Evolutionary conservation across 306 rosid genomes (phyloP), one percentile per base, ranked within the genome.

Genomic region (Elaeagnus macrophylla): DNA sequence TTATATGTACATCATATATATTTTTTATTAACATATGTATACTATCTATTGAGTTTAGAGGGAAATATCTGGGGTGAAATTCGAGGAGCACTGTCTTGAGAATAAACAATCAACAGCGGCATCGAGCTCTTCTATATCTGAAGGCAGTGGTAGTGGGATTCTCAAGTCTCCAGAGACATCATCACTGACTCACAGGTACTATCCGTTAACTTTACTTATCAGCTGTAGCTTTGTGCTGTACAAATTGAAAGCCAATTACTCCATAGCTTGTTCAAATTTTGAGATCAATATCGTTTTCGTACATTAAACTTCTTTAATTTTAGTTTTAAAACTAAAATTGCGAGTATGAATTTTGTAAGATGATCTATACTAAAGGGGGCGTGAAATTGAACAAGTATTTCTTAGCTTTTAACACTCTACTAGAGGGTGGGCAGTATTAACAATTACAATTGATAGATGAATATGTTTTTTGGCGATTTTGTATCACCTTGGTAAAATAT

Each of bases 21-120:
- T 48, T 16, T 61, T 20, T 40, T 50, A 37, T 62, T 57, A 46
- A 14, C 63, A 32, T 59, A 11, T 39, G 18, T 61, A 25, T 59
- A 37, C 32, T 25, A 25, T 25, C 32, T 25, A 25, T 25, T 25
- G 32, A 25, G 0, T 25, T 25, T 25, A 25, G 32, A 72, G 75
- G 70, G 77, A 64, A 64, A 87, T 85, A 89, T 74, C 67, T 46
- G 96, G 65, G 61, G 62, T 53, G 69, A 82, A 82, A 68, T 62
- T 70, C 12, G 97, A 90, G 70, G 95, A 82, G 79, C 72, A 78
- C 61, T 84, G 96, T 77, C 77, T 67, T 57, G 96, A 84, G 87
- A 91, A 91, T 81, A 91, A 87, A 63, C 95, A 87, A 75, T 70
- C 88, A 11, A 78, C 83, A 14, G 87, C 84, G 52, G 89, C 89